Conservation (phyloP, 805 yeast genomes). For the Danielia oregonensis region DNA sequence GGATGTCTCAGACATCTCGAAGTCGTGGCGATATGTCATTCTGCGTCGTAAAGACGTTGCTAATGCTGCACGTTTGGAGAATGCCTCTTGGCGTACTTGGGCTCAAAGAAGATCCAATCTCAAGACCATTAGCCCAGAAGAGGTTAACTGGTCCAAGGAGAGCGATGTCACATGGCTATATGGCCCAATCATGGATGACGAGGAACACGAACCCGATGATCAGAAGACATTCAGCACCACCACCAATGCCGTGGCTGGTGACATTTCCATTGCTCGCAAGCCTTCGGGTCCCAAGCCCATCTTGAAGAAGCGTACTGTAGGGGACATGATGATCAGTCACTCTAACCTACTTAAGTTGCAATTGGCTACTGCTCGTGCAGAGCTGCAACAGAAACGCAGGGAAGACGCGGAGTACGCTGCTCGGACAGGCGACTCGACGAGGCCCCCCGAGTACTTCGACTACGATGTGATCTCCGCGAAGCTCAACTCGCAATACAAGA, state of each 20-base stretch:
- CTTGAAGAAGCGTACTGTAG: conserved; percentile 78
- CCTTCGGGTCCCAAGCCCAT: conserved; percentile 65
- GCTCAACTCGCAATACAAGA: conserved; percentile 36
- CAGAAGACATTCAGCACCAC: conserved; percentile 24
- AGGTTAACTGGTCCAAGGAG: conserved; percentile 94
- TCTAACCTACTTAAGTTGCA: conserved; percentile 43
- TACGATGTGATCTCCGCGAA: conserved; percentile 42
- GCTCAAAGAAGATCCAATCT: conserved; percentile 66
- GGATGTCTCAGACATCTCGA: conserved; percentile 91
- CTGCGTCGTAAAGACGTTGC: conserved; percentile 80
- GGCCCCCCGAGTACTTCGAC: conserved; percentile 39
- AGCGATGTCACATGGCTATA: conserved; percentile 97
- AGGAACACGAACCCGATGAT: conserved; percentile 19
- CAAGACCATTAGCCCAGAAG: conserved; percentile 84
- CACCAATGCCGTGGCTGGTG: conserved; percentile 43
- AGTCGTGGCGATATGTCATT: conserved; percentile 93
- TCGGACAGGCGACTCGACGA: conserved; percentile 10
- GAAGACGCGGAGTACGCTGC: conserved; percentile 22
- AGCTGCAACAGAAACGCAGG: conserved; percentile 29
- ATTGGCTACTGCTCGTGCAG: conserved; percentile 33
- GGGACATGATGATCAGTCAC: conserved; percentile 73
- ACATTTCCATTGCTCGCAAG: conserved; percentile 38
- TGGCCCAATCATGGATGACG: conserved; percentile 73
- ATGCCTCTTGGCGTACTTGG: conserved; percentile 94
- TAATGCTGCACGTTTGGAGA: conserved; percentile 39